Percentiles rank a stretch among this genome's conserved stretches.
phyloP scores from a whole-genome alignment of 768 basidiomycete genomes.

The Lactarius hatsudake region DNA sequence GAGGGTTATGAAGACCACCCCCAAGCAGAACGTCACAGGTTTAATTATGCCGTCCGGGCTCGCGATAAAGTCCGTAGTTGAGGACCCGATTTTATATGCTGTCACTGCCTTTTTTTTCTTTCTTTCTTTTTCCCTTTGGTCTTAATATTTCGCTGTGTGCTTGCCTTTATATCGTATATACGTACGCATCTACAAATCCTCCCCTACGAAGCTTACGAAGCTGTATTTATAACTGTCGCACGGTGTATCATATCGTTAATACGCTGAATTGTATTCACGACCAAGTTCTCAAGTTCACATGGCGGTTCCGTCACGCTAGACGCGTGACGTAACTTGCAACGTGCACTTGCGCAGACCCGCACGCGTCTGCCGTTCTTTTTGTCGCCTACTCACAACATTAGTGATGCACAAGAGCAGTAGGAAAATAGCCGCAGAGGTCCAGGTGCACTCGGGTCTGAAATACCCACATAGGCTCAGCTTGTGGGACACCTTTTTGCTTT shows the following conservation, averaged over 20 bases:
- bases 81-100: constrained; percentile 10
- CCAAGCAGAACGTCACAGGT: constrained; percentile 24
- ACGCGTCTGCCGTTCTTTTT: constrained; percentile 5
- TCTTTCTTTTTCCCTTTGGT: neutral
- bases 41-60: constrained; percentile 21
- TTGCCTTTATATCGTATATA: constrained; percentile 20
- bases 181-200: neutral
- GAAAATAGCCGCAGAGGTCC: constrained; percentile 28
- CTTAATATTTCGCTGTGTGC: constrained; percentile 4
- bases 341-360: neutral
- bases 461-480: constrained; percentile 80
- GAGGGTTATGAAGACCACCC: constrained; percentile 33
- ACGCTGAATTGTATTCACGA: constrained; percentile 16
- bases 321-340: constrained; percentile 18
- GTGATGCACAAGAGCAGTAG: constrained; percentile 24
- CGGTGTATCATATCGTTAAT: constrained; percentile 24
- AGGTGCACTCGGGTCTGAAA: constrained; percentile 34
- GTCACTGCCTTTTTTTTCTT: neutral
- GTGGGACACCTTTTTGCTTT: constrained; percentile 38
- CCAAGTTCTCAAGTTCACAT: neutral
- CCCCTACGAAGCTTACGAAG: neutral
- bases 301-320: neutral
- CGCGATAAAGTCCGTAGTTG: constrained; percentile 14
- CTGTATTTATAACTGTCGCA: constrained; percentile 24
- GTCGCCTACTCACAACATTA: neutral